Conservation (phyloP, 768 basidiomycete species). For the Dioszegia crocea region DNA sequence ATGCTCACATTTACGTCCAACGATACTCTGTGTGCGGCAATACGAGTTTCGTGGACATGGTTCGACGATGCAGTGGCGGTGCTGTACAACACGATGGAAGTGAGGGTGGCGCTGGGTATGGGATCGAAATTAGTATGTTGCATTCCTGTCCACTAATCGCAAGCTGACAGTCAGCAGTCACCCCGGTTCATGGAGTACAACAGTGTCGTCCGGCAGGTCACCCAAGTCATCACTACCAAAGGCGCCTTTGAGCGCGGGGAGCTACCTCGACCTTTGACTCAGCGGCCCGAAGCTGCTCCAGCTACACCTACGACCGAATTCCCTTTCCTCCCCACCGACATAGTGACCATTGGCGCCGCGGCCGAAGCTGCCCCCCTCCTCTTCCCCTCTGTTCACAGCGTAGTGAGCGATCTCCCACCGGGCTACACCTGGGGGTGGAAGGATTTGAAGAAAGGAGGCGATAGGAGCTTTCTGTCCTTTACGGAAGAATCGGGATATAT, state of each 20-base stretch:
- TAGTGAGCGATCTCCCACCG: not conserved
- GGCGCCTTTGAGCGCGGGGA: not conserved
- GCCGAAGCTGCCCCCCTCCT: constrained; percentile 6
- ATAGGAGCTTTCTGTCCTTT: constrained; percentile 8
- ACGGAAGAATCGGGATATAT: not conserved
- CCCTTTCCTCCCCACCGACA: constrained; percentile 7
- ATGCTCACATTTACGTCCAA: not conserved
- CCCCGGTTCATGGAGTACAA: constrained; percentile 8
- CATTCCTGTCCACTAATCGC: not conserved
- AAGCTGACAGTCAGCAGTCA: not conserved
- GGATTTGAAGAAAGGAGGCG: not conserved
- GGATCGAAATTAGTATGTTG: constrained; percentile 1
- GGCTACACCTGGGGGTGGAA: not conserved
- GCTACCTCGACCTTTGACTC: not conserved
- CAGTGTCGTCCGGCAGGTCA: constrained; percentile 8
- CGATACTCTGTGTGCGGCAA: not conserved
- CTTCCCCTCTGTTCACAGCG: constrained; percentile 5
- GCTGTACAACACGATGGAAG: constrained; percentile 8
- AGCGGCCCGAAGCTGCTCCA: not conserved
- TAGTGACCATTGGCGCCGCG: not conserved
- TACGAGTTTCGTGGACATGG: constrained; percentile 1
- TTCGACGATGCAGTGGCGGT: constrained; percentile 8
- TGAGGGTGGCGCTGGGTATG: constrained; percentile 1
- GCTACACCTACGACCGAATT: not conserved
- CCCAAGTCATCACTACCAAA: not conserved